Percentiles rank a stretch among this genome's conserved stretches.
Conservation (phyloP, 1,284 basidiomycete genomes). For the Pseudozyma hubeiensis region DNA sequence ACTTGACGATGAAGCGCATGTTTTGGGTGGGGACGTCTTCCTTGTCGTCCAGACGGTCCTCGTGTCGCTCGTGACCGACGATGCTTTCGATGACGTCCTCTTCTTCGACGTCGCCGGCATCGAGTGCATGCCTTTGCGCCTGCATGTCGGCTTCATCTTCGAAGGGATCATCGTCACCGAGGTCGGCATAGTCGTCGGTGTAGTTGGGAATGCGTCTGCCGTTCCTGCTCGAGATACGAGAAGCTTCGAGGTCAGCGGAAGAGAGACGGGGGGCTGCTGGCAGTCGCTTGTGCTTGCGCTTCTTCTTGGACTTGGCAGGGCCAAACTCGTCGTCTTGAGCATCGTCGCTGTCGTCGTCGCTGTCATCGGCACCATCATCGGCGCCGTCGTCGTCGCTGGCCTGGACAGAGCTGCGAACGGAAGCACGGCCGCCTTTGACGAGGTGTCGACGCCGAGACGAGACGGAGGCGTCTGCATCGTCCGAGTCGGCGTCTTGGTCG, state of each 20-base stretch:
- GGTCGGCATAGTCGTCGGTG: constrained; percentile 66
- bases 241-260: constrained; percentile 50
- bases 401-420: constrained; percentile 43
- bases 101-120: constrained; percentile 42
- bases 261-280: constrained; percentile 26
- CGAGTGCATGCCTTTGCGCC: constrained; percentile 30
- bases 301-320: constrained; percentile 24
- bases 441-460: constrained; percentile 40
- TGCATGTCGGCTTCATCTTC: constrained; percentile 60
- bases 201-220: constrained; percentile 65
- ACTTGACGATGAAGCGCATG: constrained; percentile 71
- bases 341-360: constrained; percentile 78
- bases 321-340: constrained; percentile 71
- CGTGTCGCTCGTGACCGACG: constrained; percentile 69
- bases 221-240: constrained; percentile 60
- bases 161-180: constrained; percentile 66
- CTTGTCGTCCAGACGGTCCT: constrained; percentile 61
- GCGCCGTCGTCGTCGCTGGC: constrained; percentile 69
- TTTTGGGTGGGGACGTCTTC: constrained; percentile 69
- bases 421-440: constrained; percentile 37
- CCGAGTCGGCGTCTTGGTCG: constrained; percentile 42
- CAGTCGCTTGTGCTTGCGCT: constrained; percentile 29
- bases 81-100: constrained; percentile 70
- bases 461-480: constrained; percentile 31
- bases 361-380: constrained; percentile 70